These are phyloP conservation scores for Saccharomycopsis sp. DNA, from an alignment of 805 yeast species.

Conservation along the genomic window DNA sequence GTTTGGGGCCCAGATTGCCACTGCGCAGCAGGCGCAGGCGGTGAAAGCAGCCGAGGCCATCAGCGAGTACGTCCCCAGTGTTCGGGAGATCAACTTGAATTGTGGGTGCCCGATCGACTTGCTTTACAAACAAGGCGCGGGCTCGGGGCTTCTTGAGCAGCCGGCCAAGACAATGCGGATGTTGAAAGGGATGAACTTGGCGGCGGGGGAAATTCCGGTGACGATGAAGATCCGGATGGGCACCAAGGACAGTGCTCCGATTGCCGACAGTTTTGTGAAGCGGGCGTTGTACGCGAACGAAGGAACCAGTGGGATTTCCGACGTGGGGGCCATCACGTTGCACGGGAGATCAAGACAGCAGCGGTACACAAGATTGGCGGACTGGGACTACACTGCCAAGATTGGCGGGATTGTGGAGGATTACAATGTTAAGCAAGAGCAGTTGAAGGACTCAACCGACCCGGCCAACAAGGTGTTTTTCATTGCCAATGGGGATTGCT, in stretches of 20 bases:
- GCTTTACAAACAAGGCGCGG: slow-evolving; percentile 90
- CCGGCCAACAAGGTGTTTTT: slow-evolving; percentile 57
- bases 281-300: slow-evolving; percentile 51
- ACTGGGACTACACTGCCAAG: slow-evolving; percentile 81
- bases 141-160: slow-evolving; percentile 85
- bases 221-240: slow-evolving; percentile 93
- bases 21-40: slow-evolving; percentile 89
- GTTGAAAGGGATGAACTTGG: slow-evolving; percentile 79
- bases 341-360: slow-evolving; percentile 98
- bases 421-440: slow-evolving; percentile 42
- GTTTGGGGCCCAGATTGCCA: slow-evolving; percentile 89
- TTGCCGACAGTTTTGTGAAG: slow-evolving; percentile 71
- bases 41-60: slow-evolving; percentile 84
- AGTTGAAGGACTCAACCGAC: slow-evolving; percentile 51
- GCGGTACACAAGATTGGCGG: slow-evolving; percentile 82
- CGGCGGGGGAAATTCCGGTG: slow-evolving; percentile 83
- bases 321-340: slow-evolving; percentile 81
- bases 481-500: slow-evolving; percentile 93
- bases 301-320: slow-evolving; percentile 32
- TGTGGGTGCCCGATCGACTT: slow-evolving; percentile 98
- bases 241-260: slow-evolving; percentile 70
- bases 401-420: slow-evolving; percentile 63
- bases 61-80: slow-evolving; percentile 43
- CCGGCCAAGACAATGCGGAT: slow-evolving; percentile 74
- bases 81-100: slow-evolving; percentile 83